Base-by-base conservation (phyloP, 2,329 filamentous ascomycete species). In the Xenoacremonium recifei region DNA sequence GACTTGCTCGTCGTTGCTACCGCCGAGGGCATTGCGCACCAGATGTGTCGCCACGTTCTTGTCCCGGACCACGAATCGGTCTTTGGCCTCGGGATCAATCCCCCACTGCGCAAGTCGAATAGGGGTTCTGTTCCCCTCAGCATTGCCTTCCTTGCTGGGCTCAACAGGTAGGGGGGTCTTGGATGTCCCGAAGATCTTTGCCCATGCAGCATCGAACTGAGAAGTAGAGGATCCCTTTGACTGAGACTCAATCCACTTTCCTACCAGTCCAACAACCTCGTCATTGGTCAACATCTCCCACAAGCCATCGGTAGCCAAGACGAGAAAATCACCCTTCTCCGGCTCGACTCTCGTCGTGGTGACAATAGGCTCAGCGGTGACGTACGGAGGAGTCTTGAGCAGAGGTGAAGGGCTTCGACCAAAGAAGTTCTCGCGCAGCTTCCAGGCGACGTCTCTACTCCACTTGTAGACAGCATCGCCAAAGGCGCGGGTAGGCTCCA, bases 261-360 rank as follows among this genome's bases (percentile, higher is more conserved):
- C 95, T 4, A 99, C 93, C 3, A 99, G 80, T 1, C 93, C 93
- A 37, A 99, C 87, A 2, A 96, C 93, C 71, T 99, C 93, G 62
- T 99, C 93, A 58, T 97, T 99, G 35, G 89, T 96, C 48, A 99
- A 76, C 93, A 97, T 97, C 69, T 99, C 93, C 93, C 93, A 99
- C 1, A 99, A 76, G 4, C 93, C 93, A 62, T 99, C 93, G 0
- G 93, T 96, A 17, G 93, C 93, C 75, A 99, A 84, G 48, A 99
- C 92, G 11, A 99, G 76, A 58, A 99, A 99, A 62, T 99, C 93
- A 34, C 92, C 91, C 49, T 88, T 88, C 40, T 89, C 81, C 1
- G 93, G 93, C 55, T 92, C 77, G 39, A 99, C 85, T 64, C 93
- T 86, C 34, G 92, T 97, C 2, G 90, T 96, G 1, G 92, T 97